These are phyloP conservation scores for Kodamaea arcana DNA, from an alignment of 1,139 yeast genomes.

Conservation along the genomic window DNA sequence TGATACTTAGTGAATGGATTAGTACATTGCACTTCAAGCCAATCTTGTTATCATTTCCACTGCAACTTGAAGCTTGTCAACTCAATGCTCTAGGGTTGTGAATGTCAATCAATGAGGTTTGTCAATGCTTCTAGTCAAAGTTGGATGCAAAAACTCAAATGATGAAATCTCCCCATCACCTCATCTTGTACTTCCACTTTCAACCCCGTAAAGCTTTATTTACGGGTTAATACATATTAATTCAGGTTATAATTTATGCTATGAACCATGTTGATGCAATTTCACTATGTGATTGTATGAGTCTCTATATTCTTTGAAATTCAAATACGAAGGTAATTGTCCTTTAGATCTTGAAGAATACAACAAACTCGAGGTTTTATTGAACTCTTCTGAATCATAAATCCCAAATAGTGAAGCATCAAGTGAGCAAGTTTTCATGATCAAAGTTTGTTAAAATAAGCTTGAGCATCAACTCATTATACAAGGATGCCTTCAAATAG, in stretches of 20 bases:
- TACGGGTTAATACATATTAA: conserved; percentile 55
- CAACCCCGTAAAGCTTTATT: conserved; percentile 12
- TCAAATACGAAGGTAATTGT: conserved; percentile 17
- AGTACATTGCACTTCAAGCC: no score
- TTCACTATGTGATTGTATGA: conserved; percentile 10
- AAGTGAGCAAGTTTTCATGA: conserved; percentile 36
- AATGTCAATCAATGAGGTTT: no score
- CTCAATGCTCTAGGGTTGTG: no score
- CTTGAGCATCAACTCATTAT: no score
- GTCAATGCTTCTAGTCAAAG: no score
- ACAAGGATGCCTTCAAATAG: no score
- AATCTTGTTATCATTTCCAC: no score
- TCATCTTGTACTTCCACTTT: conserved; percentile 27
- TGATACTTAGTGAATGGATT: no score
- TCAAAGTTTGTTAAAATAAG: conserved; percentile 23
- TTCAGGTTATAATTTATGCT: conserved; percentile 47
- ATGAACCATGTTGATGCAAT: conserved; percentile 54
- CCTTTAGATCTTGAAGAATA: conserved; percentile 2
- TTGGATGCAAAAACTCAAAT: conserved; percentile 29
- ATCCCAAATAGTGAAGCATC: conserved; percentile 56
- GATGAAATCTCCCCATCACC: conserved; percentile 58
- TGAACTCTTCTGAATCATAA: conserved; percentile 17
- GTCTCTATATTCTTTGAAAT: conserved; percentile 14
- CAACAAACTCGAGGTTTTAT: background rate
- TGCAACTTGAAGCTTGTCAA: no score